phyloP scores from a whole-genome alignment of 208 protist species.

The Wallacemonas rigidus region DNA sequence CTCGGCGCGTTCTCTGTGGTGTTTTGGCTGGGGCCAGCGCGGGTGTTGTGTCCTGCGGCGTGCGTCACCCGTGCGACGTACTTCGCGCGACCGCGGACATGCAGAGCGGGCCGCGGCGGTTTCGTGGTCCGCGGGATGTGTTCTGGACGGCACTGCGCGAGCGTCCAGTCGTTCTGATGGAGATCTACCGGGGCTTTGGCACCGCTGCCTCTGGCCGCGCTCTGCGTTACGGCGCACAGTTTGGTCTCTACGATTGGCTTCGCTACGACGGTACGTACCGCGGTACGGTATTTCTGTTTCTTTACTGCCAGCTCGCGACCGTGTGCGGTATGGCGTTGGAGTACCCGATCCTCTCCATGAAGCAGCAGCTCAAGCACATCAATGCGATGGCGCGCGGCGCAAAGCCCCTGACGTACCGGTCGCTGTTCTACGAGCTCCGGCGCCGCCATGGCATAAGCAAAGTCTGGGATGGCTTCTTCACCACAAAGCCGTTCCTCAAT shows the following conservation, averaged over 20 bases:
- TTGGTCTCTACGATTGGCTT: conserved; percentile 79
- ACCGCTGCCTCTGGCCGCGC: conserved; percentile 32
- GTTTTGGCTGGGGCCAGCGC: conserved; percentile 59
- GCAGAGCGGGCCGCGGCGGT: conserved; percentile 32
- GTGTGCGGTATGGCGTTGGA: conserved; percentile 50
- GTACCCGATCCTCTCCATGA: conserved; percentile 73
- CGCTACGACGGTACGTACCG: conserved; percentile 78
- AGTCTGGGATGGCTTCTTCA: conserved; percentile 87
- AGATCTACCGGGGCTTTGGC: conserved; percentile 60
- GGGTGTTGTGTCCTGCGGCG: conserved; percentile 43
- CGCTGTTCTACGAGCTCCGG: conserved; percentile 60
- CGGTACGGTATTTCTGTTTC: conserved; percentile 54
- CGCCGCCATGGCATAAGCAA: conserved; percentile 72
- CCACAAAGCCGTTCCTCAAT: conserved; percentile 58
- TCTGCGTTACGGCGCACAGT: conserved; percentile 56
- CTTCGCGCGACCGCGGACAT: conserved; percentile 70
- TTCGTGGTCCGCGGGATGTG: conserved; percentile 62
- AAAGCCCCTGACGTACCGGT: conserved; percentile 49
- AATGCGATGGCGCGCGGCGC: conserved; percentile 37
- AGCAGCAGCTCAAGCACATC: conserved; percentile 58
- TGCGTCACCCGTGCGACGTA: conserved; percentile 81
- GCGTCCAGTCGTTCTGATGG: conserved; percentile 49
- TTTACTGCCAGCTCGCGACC: conserved; percentile 70
- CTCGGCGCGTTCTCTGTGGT: conserved; percentile 25
- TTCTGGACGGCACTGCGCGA: conserved; percentile 59